Conservation (phyloP, 345 rosid species). For the Eucalyptus pauciflora region DNA sequence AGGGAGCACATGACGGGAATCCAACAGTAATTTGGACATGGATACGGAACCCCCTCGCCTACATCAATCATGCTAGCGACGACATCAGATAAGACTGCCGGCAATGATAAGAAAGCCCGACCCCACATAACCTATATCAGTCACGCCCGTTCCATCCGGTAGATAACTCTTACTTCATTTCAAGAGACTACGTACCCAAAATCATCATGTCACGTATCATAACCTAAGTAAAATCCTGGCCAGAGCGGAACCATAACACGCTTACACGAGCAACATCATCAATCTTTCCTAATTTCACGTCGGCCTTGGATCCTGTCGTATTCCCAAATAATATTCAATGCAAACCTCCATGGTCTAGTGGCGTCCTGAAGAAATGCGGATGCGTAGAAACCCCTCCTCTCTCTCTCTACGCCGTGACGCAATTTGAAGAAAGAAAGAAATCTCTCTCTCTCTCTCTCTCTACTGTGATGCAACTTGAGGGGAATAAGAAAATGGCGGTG, state of each 20-base stretch:
- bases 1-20: not conserved
- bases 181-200: not conserved
- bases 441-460: not conserved
- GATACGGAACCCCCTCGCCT: fast-evolving
- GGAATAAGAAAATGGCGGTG: not conserved
- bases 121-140: fast-evolving
- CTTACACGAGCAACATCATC: not conserved
- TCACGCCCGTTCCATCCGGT: fast-evolving
- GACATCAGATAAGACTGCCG: fast-evolving
- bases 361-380: not conserved
- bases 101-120: not conserved
- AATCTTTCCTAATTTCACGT: not conserved
- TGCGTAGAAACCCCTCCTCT: not conserved
- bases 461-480: not conserved
- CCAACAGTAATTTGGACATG: not conserved
- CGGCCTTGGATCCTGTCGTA: not conserved
- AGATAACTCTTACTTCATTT: no score
- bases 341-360: not conserved
- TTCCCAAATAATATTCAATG: not conserved
- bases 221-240: not conserved
- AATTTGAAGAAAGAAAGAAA: not conserved
- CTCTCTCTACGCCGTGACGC: not conserved
- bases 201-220: not conserved
- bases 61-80: not conserved
- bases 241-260: fast-evolving